Percentiles rank a stretch among this genome's conserved stretches.
Evolutionary conservation across 2,329 filamentous ascomycete genomes (phyloP).

Genomic region (Cryoendolithus antarcticus): DNA sequence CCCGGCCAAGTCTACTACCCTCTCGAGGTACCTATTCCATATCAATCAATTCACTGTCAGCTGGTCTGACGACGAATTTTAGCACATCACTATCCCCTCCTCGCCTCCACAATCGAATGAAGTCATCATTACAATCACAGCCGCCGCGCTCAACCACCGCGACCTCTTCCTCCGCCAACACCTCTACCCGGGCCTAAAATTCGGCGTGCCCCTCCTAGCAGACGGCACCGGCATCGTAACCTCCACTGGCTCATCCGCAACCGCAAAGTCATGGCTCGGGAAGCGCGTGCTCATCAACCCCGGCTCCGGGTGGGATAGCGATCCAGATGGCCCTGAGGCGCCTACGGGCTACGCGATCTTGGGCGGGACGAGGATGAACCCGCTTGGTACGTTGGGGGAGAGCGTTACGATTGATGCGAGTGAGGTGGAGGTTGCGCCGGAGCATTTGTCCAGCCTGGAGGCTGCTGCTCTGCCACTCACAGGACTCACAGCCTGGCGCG

Average conservation of each 20-base stretch:
- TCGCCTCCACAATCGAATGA: conserved; percentile 48
- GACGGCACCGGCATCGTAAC: conserved; percentile 72
- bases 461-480: conserved; percentile 76
- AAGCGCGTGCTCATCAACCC: conserved; percentile 71
- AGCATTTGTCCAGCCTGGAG: conserved; percentile 59
- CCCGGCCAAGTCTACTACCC: conserved; percentile 83
- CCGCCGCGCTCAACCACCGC: conserved; percentile 83
- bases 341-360: conserved; percentile 47
- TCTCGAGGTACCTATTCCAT: conserved; percentile 26
- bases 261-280: conserved; percentile 43
- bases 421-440: conserved; percentile 66
- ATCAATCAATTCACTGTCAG: background rate
- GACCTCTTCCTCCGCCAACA: conserved; percentile 90
- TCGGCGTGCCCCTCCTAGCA: conserved; percentile 64
- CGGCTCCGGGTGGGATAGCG: conserved; percentile 61
- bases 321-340: conserved; percentile 61
- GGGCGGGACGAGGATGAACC: conserved; percentile 54
- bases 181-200: conserved; percentile 76
- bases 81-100: conserved; percentile 42
- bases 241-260: conserved; percentile 43
- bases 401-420: conserved; percentile 54
- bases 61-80: no score
- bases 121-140: conserved; percentile 62
- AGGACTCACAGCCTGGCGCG: conserved; percentile 79
- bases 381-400: conserved; percentile 62